Percentiles rank a stretch among this genome's conserved stretches.
phyloP scores from a whole-genome alignment of 2,329 filamentous ascomycete genomes.

The Pseudogymnoascus sp. region DNA sequence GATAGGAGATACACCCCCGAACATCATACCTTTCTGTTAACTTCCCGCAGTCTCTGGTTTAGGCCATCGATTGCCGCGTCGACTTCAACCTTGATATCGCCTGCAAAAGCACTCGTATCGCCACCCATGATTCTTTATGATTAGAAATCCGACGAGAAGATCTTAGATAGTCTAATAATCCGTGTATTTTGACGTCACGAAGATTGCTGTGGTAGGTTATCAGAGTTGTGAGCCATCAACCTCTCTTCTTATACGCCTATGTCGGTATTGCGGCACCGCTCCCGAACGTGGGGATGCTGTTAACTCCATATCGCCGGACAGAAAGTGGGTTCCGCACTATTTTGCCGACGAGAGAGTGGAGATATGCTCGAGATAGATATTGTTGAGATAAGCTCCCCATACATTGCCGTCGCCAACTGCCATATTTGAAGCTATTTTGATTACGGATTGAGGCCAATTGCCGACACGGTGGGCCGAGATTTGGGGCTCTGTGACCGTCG shows the following conservation, averaged over 20 bases:
- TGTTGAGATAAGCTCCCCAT: background rate
- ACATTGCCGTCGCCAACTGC: background rate
- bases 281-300: background rate
- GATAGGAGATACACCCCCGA: background rate
- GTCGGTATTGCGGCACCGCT: background rate
- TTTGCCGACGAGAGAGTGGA: background rate
- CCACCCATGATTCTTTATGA: background rate
- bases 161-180: background rate
- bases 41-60: background rate
- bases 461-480: background rate
- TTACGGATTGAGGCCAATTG: background rate
- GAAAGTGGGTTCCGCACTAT: conserved; percentile 2
- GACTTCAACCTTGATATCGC: background rate
- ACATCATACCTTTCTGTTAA: background rate
- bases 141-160: background rate
- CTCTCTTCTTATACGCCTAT: background rate
- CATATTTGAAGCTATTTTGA: background rate
- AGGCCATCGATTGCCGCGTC: background rate
- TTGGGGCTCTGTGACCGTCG: background rate
- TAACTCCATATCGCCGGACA: background rate
- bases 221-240: background rate
- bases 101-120: background rate
- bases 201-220: background rate
- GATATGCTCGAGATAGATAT: background rate
- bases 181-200: background rate